Conservation (phyloP, 2,329 filamentous ascomycete species). For the Aspergillus ruber region DNA sequence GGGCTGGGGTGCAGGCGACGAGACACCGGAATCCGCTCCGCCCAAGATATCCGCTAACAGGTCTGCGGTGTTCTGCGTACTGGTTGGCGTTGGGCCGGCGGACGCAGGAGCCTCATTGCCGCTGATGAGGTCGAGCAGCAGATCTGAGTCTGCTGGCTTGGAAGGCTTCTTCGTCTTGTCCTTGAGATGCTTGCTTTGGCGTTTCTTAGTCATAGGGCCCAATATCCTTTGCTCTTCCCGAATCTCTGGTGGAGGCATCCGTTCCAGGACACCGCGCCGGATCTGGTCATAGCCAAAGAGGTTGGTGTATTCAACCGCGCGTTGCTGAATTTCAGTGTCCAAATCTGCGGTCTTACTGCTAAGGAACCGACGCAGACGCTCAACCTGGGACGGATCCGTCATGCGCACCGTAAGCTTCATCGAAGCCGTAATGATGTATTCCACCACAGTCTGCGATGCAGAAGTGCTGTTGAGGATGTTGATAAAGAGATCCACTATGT, state of each 20-base stretch:
- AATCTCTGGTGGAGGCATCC: conserved; percentile 96
- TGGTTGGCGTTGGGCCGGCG: conserved; percentile 49
- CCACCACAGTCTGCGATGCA: conserved; percentile 79
- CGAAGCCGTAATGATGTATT: conserved; percentile 91
- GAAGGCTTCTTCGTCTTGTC: conserved; percentile 67
- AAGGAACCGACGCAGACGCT: conserved; percentile 73
- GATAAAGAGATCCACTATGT: conserved; percentile 87
- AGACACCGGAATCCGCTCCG: conserved; percentile 58
- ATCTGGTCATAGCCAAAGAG: conserved; percentile 88
- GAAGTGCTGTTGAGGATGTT: conserved; percentile 93
- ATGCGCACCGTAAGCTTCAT: conserved; percentile 93
- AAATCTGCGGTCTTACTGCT: conserved; percentile 75
- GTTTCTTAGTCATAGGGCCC: conserved; percentile 67
- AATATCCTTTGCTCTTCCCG: conserved; percentile 89
- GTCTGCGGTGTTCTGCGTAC: conserved; percentile 69
- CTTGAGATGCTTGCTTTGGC: conserved; percentile 56
- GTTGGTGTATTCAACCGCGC: conserved; percentile 90
- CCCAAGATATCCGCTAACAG: conserved; percentile 88
- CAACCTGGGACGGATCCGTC: conserved; percentile 74
- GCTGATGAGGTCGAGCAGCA: conserved; percentile 88
- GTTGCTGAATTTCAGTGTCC: conserved; percentile 92
- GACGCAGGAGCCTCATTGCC: conserved; percentile 60
- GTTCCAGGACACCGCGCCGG: conserved; percentile 82
- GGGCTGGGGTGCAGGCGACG: conserved; percentile 50
- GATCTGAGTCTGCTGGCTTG: conserved; percentile 84